These are phyloP conservation scores for Fistulinella prunicolor DNA, from an alignment of 768 basidiomycete species.

Conservation along the genomic window DNA sequence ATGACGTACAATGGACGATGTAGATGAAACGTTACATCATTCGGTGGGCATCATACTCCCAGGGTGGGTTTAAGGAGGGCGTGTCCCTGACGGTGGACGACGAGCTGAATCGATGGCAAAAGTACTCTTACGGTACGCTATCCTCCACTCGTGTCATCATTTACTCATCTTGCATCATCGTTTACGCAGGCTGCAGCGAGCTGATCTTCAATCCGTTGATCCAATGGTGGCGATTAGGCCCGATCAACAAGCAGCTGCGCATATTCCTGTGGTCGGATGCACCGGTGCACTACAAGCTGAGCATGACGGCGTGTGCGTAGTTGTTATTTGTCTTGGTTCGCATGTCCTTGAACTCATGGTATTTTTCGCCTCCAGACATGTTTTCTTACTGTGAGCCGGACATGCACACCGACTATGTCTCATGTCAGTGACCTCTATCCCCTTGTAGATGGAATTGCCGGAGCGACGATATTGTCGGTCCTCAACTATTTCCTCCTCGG, in stretches of 20 bases:
- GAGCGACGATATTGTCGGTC: conserved; percentile 55
- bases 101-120: conserved; percentile 94
- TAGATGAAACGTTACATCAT: conserved; percentile 25
- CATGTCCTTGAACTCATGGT: conserved; percentile 4
- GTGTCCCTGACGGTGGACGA: conserved; percentile 91
- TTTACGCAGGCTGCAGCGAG: conserved; percentile 33
- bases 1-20: not conserved
- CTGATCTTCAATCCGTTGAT: conserved; percentile 84
- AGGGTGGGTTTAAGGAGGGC: conserved; percentile 89
- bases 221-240: conserved; percentile 74
- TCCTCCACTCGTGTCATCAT: conserved; percentile 5
- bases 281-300: conserved; percentile 79
- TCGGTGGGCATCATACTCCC: conserved; percentile 80
- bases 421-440: not conserved
- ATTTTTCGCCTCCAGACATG: conserved; percentile 34
- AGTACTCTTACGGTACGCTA: conserved; percentile 67
- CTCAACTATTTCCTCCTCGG: conserved; percentile 77
- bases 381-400: conserved; percentile 48
- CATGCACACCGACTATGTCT: not conserved
- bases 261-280: conserved; percentile 76
- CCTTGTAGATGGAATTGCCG: conserved; percentile 54
- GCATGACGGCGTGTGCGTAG: conserved; percentile 50
- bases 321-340: not conserved
- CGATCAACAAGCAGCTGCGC: conserved; percentile 79
- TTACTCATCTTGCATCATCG: not conserved